Evolutionary conservation across 805 yeast species (phyloP), one percentile per base, ranked within the genome.

Genomic region (Pichia paraexigua): DNA sequence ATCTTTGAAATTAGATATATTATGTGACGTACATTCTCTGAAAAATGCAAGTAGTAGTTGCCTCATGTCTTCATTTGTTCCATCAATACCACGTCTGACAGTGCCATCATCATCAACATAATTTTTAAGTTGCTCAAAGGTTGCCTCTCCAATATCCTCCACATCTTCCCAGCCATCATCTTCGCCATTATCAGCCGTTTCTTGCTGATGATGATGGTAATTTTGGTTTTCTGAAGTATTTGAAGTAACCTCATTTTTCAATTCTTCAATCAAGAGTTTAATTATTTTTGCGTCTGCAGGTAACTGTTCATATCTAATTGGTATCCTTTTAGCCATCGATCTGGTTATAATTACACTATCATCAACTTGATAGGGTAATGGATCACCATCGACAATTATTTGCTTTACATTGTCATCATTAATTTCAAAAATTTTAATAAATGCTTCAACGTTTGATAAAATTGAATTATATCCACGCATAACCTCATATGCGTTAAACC

Each of bases 401-500:
- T 62, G 53, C 30, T 73, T 72, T 2, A 90, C 63, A 11, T 82
- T 67, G 1, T 70, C 62, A 53, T 85, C 87, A 20, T 75, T 70
- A n/a, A 85, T 67, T 28, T 78, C 71, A 60, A 75, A 89, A 1
- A 94, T 70, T 50, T 78, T 78, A 32, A 81, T 82, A 41, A 94
- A 72, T 0, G 97, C 96, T 28, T 77, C 63, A n/a, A 87, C 76
- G 60, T 79, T 80, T 43, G 73, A 80, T 55, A 78, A 74, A 46
- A 91, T 88, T 52, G 80, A 80, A 27, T 82, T 86, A 51, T 76
- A 82, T 0, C 97, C 97, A 53, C 92, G 74, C 41, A 91, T 78
- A 2, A 84, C 80, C 58, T 87, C 92, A 66, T 88, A 91, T 2
- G 88, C 77, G 25, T 79, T 80, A 46, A 92, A 76, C 98, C 98